Conservation (phyloP, 176 grass and related monocot genomes). For the Phyllostachys edulis region DNA sequence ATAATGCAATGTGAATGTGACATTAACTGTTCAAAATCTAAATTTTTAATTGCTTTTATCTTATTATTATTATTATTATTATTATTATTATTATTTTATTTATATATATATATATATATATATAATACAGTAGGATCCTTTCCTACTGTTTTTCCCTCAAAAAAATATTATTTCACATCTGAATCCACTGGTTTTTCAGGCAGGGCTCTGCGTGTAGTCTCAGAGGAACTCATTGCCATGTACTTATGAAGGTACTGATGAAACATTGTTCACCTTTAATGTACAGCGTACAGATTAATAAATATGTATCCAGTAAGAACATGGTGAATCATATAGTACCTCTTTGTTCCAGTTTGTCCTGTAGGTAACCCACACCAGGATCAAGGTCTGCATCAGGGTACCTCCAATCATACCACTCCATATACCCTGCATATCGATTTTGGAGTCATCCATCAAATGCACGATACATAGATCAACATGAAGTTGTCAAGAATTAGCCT, state of each 20-base stretch:
- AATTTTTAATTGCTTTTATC: too few species aligned
- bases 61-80: too few species aligned
- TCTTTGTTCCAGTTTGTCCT: conserved; percentile 76
- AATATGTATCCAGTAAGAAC: background rate
- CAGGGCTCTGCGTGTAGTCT: background rate
- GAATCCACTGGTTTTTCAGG: background rate
- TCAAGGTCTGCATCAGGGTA: conserved; percentile 72
- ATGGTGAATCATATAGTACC: conserved; percentile 29
- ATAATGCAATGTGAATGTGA: background rate
- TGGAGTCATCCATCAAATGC: background rate
- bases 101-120: too few species aligned
- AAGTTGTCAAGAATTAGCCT: background rate
- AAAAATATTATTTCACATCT: background rate
- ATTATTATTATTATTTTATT: too few species aligned
- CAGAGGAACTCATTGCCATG: background rate
- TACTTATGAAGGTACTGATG: background rate
- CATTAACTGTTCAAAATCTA: background rate
- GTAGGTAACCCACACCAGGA: conserved; percentile 60
- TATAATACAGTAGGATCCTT: too few species aligned
- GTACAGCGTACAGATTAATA: background rate
- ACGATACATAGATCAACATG: background rate
- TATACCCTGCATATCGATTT: conserved; percentile 51
- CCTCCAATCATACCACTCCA: conserved; percentile 85
- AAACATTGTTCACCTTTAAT: background rate
- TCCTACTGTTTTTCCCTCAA: background rate